Conservation (phyloP, 305 asterid species). For the Fraxinus dipetala region DNA sequence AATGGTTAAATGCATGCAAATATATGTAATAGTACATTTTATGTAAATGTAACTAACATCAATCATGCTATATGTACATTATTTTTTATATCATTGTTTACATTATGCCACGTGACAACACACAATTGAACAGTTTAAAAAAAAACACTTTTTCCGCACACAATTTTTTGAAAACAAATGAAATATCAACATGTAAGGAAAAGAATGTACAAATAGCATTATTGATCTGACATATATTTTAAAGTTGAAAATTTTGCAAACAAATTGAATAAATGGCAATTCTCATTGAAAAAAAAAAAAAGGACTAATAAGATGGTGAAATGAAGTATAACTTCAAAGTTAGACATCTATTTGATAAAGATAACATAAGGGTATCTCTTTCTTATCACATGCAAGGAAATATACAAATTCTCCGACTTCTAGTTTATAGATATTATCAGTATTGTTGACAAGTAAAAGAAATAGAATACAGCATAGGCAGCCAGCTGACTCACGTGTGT, state of each 20-base stretch:
- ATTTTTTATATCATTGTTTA: too few species aligned
- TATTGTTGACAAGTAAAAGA: neutral
- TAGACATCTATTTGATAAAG: neutral
- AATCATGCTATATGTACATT: too few species aligned
- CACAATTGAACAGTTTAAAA: too few species aligned
- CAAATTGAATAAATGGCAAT: neutral
- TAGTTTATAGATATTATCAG: neutral
- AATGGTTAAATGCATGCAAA: neutral
- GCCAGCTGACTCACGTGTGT: slow-evolving; percentile 63
- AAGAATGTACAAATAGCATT: neutral
- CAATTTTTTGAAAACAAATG: too few species aligned
- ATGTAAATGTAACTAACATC: neutral
- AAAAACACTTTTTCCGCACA: too few species aligned
- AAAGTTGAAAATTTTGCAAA: neutral
- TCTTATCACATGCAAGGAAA: neutral
- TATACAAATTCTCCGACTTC: neutral
- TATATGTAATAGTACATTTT: neutral
- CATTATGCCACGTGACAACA: too few species aligned
- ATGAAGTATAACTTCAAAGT: neutral
- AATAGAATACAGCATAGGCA: neutral
- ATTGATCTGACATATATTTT: neutral
- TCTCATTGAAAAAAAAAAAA: neutral
- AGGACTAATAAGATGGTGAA: neutral
- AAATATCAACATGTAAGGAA: too few species aligned
- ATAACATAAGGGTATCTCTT: neutral